Evolutionary conservation across 176 grass and related monocot genomes (phyloP).

Genomic region (Zoysia japonica): DNA sequence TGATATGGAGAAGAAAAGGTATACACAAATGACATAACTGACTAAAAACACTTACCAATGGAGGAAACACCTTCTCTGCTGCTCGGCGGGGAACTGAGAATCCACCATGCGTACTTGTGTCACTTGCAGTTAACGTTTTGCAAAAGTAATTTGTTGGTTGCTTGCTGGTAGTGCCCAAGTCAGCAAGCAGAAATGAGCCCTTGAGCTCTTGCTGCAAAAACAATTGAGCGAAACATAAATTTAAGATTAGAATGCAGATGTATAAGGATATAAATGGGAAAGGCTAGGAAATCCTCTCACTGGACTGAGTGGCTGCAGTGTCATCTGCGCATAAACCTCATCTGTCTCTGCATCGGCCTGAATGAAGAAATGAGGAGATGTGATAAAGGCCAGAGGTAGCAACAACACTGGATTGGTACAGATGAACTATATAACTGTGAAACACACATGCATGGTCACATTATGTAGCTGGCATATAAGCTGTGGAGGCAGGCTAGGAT

Average conservation of each 20-base stretch:
- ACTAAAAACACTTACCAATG: slow-evolving; percentile 57
- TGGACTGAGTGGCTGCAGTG: slow-evolving; percentile 80
- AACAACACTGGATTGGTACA: slow-evolving; percentile 17
- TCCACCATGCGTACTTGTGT: slow-evolving; percentile 99
- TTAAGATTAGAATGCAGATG: slow-evolving; percentile 24
- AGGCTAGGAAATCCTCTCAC: slow-evolving; percentile 49
- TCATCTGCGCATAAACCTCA: slow-evolving; percentile 96
- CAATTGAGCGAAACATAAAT: slow-evolving; percentile 5
- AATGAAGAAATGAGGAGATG: slow-evolving; percentile 35
- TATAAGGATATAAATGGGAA: background rate
- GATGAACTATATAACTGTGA: slow-evolving; percentile 6
- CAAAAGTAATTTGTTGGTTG: slow-evolving; percentile 98
- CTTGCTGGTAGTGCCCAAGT: slow-evolving; percentile 73
- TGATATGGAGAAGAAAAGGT: slow-evolving; percentile 2
- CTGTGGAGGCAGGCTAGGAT: slow-evolving; percentile 81
- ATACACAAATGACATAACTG: background rate
- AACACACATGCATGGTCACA: slow-evolving; percentile 95
- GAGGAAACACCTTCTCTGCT: slow-evolving; percentile 97
- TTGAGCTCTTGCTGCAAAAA: slow-evolving; percentile 82
- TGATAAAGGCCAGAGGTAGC: slow-evolving; percentile 23
- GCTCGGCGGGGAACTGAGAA: slow-evolving; percentile 97
- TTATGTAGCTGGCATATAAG: slow-evolving; percentile 98
- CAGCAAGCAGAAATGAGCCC: slow-evolving; percentile 77
- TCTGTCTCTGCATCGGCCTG: slow-evolving; percentile 95
- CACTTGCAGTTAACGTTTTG: slow-evolving; percentile 97